Percentiles rank a stretch among this genome's conserved stretches.
phyloP scores from a whole-genome alignment of 441 rosid genomes.

The Gossypium schwendimanii region DNA sequence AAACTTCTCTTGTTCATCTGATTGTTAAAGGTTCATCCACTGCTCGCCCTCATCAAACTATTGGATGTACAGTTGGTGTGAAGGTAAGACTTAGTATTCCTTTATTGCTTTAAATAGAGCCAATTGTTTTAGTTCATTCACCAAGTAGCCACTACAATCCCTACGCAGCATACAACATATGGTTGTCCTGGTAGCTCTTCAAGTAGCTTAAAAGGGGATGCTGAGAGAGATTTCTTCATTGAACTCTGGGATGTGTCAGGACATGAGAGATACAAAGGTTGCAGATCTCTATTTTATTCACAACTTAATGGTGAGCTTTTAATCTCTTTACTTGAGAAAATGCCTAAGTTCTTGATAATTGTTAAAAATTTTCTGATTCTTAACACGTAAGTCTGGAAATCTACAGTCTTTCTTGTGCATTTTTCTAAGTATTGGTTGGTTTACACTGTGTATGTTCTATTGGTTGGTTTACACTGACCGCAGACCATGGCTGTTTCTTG shows the following conservation, averaged over 20 bases:
- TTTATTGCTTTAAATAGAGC: neutral
- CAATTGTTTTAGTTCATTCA: conserved; percentile 16
- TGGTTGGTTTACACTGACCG: neutral
- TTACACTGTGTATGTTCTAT: neutral
- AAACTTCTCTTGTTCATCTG: conserved; percentile 85
- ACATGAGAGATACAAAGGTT: conserved; percentile 92
- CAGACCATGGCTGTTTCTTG: neutral
- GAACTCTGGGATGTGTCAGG: conserved; percentile 99
- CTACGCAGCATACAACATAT: conserved; percentile 57
- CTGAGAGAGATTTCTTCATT: conserved; percentile 87
- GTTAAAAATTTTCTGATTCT: neutral
- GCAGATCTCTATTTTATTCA: conserved; percentile 89
- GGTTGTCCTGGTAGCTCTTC: conserved; percentile 86
- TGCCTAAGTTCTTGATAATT: conserved; percentile 4
- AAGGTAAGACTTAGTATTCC: conserved; percentile 47
- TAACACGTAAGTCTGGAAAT: neutral
- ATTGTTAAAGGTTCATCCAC: conserved; percentile 69
- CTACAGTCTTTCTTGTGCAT: neutral
- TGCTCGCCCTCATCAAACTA: conserved; percentile 73
- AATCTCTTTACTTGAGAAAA: neutral
- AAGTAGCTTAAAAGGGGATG: conserved; percentile 75
- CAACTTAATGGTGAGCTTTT: conserved; percentile 68
- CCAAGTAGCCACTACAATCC: conserved; percentile 17
- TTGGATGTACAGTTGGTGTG: conserved; percentile 92
- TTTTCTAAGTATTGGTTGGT: neutral